phyloP scores from a whole-genome alignment of 768 basidiomycete species.

The Phylloporus sp. region DNA sequence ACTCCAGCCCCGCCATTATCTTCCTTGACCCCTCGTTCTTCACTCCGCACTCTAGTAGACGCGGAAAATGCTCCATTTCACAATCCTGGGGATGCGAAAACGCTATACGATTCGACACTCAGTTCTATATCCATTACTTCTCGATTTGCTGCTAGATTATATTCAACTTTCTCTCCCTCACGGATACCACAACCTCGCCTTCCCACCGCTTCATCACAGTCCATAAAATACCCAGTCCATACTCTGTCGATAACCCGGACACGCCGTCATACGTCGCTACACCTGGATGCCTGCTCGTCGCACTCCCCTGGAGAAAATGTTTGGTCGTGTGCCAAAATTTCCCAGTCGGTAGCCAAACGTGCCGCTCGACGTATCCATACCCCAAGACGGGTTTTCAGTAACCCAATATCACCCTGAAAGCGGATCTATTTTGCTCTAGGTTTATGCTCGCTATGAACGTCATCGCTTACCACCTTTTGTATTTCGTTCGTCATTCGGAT shows the following conservation, averaged over 20 bases:
- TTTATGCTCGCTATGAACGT: conserved; percentile 11
- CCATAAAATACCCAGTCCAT: conserved; percentile 6
- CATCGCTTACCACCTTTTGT: background rate
- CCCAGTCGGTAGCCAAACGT: conserved; percentile 24
- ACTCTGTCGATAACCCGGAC: conserved; percentile 6
- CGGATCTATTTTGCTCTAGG: background rate
- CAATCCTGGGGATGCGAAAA: conserved; percentile 16
- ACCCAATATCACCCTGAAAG: conserved; percentile 14
- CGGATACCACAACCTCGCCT: conserved; percentile 3
- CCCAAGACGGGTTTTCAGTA: conserved; percentile 22
- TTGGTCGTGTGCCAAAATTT: conserved; percentile 33
- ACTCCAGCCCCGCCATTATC: conserved; percentile 2
- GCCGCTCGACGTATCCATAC: conserved; percentile 24
- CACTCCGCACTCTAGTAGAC: conserved; percentile 24
- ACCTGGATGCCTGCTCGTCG: conserved; percentile 2
- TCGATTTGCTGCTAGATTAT: conserved; percentile 9
- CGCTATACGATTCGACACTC: conserved; percentile 14
- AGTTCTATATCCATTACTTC: conserved; percentile 22
- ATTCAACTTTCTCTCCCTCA: conserved; percentile 2
- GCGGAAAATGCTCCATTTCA: background rate
- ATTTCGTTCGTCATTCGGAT: conserved; percentile 3
- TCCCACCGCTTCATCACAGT: conserved; percentile 6
- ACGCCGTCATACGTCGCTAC: conserved; percentile 10
- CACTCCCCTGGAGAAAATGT: conserved; percentile 9
- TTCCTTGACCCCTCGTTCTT: conserved; percentile 17